These are phyloP conservation scores for Hygrocybe coccinea DNA, from an alignment of 768 basidiomycete genomes.

Conservation along the genomic window DNA sequence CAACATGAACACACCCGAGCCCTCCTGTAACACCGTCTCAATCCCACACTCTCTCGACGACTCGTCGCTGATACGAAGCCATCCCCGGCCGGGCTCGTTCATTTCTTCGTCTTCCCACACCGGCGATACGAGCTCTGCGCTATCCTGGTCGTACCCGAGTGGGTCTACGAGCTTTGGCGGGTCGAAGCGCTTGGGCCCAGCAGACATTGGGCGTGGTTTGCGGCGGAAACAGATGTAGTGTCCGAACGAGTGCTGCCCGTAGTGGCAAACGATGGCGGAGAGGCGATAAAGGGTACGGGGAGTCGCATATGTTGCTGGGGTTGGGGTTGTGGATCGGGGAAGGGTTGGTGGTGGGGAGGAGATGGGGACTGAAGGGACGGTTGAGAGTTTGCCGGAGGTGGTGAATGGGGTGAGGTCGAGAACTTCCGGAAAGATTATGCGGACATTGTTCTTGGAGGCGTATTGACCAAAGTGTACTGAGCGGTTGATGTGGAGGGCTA, in stretches of 20 bases:
- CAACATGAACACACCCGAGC: conserved; percentile 81
- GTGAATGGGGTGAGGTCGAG: conserved; percentile 88
- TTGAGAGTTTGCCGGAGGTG: conserved; percentile 74
- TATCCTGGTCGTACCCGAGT: conserved; percentile 8
- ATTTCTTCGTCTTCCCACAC: conserved; percentile 28
- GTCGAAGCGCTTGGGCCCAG: conserved; percentile 37
- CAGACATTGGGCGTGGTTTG: conserved; percentile 54
- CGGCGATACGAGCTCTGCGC: conserved; percentile 20
- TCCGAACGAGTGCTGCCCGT: conserved; percentile 87
- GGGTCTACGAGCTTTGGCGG: conserved; percentile 39
- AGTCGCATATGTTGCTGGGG: conserved; percentile 45
- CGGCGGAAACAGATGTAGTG: conserved; percentile 92
- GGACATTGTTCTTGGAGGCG: conserved; percentile 79
- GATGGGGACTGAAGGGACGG: conserved; percentile 62
- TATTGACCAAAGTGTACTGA: conserved; percentile 75
- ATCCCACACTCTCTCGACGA: conserved; percentile 71
- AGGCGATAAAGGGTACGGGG: conserved; percentile 82
- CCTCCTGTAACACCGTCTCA: conserved; percentile 68
- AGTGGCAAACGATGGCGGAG: conserved; percentile 84
- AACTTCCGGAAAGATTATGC: conserved; percentile 77
- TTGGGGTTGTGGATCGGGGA: conserved; percentile 50
- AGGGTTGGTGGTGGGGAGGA: conserved; percentile 54
- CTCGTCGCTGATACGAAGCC: conserved; percentile 89
- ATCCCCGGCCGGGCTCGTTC: conserved; percentile 57
- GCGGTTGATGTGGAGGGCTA: conserved; percentile 87